Conservation (phyloP, 2,329 filamentous ascomycete species). For the Claviceps sp. region DNA sequence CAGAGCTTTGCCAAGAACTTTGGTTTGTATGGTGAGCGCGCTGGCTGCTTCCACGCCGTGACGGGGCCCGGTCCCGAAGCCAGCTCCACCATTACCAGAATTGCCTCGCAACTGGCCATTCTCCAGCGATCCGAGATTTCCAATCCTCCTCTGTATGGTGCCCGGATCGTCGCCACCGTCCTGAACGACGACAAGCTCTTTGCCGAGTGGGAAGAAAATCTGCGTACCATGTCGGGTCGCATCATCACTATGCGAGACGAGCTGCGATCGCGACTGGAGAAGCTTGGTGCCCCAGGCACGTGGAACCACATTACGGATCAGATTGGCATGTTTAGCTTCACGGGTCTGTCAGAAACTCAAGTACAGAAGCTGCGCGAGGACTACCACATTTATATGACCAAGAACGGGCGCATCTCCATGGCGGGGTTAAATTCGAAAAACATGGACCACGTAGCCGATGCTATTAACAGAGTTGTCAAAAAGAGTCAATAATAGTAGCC, state of each 20-base stretch:
- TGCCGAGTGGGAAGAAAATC: slow-evolving; percentile 81
- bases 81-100: slow-evolving; percentile 43
- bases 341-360: slow-evolving; percentile 61
- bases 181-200: slow-evolving; percentile 76
- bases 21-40: slow-evolving; percentile 90
- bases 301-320: slow-evolving; percentile 98
- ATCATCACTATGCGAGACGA: slow-evolving; percentile 84
- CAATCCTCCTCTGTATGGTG: slow-evolving; percentile 90
- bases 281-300: slow-evolving; percentile 69
- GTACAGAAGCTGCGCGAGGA: slow-evolving; percentile 57
- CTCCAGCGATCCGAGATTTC: slow-evolving; percentile 95
- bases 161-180: slow-evolving; percentile 71
- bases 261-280: slow-evolving; percentile 68
- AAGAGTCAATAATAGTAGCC: slow-evolving; percentile 14
- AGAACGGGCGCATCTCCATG: slow-evolving; percentile 98
- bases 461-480: slow-evolving; percentile 69
- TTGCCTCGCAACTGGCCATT: slow-evolving; percentile 81
- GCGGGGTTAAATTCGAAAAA: slow-evolving; percentile 90
- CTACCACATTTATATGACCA: slow-evolving; percentile 80
- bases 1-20: slow-evolving; percentile 99
- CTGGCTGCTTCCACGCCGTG: slow-evolving; percentile 91
- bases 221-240: slow-evolving; percentile 85
- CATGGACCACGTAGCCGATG: slow-evolving; percentile 83
- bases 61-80: slow-evolving; percentile 59
- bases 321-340: slow-evolving; percentile 99